Percentiles rank a stretch among this genome's conserved stretches.
Conservation (phyloP, 257 asterid species). For the Forsythia suspensa region DNA sequence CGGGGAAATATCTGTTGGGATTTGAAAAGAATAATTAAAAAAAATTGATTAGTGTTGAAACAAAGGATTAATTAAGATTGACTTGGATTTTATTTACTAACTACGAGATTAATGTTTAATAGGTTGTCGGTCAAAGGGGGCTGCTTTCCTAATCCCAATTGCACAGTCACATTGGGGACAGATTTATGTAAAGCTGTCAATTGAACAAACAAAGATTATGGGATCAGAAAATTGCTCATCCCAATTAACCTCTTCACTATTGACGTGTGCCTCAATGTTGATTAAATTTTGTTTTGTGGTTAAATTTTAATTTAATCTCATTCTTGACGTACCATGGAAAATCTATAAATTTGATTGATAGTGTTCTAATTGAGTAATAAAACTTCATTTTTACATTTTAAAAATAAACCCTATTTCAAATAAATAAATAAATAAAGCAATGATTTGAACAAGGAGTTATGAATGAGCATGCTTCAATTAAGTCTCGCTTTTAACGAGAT, state of each 20-base stretch:
- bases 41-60: constrained; percentile 9
- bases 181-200: constrained; percentile 25
- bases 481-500: too few relatives aligned
- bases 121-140: constrained; percentile 37
- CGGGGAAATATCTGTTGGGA: constrained; percentile 35
- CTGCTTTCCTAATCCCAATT: neutral
- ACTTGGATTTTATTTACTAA: constrained; percentile 25
- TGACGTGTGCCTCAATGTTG: neutral
- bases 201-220: constrained; percentile 33
- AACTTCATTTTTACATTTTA: too few relatives aligned
- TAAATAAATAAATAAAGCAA: too few relatives aligned
- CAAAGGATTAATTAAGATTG: constrained; percentile 27
- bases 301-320: too few relatives aligned
- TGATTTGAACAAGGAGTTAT: too few relatives aligned
- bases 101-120: constrained; percentile 32
- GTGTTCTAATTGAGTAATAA: too few relatives aligned
- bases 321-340: too few relatives aligned
- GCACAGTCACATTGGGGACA: constrained; percentile 30
- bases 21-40: constrained; percentile 26
- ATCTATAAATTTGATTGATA: too few relatives aligned
- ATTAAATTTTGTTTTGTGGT: too few relatives aligned
- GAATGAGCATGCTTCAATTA: too few relatives aligned
- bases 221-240: constrained; percentile 6
- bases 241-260: neutral
- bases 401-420: too few relatives aligned